Percentiles rank a stretch among this genome's conserved stretches.
phyloP scores from a whole-genome alignment of 2,329 filamentous ascomycete species.

The Cytospora paraplurivora region DNA sequence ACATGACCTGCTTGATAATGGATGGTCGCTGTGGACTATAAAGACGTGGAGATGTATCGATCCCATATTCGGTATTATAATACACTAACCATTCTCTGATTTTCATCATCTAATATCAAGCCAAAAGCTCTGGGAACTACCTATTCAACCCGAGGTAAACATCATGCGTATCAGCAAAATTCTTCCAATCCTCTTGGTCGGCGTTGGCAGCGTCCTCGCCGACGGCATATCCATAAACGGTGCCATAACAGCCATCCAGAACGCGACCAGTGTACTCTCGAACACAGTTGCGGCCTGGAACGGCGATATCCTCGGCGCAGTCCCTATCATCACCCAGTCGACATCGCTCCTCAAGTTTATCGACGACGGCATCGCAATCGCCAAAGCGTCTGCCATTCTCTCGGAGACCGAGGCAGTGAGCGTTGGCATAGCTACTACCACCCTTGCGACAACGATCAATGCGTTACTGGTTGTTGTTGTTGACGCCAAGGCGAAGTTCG shows the following conservation, averaged over 20 bases:
- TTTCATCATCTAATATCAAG: no score
- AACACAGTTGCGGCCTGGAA: slow-evolving; percentile 41
- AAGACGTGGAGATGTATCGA: no score
- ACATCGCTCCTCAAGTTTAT: slow-evolving; percentile 44
- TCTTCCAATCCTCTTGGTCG: slow-evolving; percentile 6
- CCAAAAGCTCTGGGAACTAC: background rate
- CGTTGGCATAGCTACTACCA: slow-evolving; percentile 42
- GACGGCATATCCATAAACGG: slow-evolving; percentile 40
- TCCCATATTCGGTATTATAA: no score
- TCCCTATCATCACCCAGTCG: slow-evolving; percentile 46
- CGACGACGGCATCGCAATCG: slow-evolving; percentile 42
- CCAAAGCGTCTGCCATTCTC: slow-evolving; percentile 42
- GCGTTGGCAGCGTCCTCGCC: slow-evolving; percentile 34
- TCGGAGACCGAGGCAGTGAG: slow-evolving; percentile 42
- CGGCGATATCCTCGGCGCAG: slow-evolving; percentile 41
- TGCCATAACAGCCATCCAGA: slow-evolving; percentile 41
- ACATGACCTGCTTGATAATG: no score
- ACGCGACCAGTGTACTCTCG: slow-evolving; percentile 40
- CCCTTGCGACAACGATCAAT: slow-evolving; percentile 43
- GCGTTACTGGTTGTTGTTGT: slow-evolving; percentile 43
- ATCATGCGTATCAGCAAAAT: slow-evolving; percentile 21
- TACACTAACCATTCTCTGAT: no score
- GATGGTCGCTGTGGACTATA: no score
- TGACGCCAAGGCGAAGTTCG: slow-evolving; percentile 47
- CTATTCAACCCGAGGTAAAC: background rate